These are phyloP conservation scores for Ambispora gerdemannii DNA, from an alignment of 192 early-diverging fungal genomes.

Conservation along the genomic window DNA sequence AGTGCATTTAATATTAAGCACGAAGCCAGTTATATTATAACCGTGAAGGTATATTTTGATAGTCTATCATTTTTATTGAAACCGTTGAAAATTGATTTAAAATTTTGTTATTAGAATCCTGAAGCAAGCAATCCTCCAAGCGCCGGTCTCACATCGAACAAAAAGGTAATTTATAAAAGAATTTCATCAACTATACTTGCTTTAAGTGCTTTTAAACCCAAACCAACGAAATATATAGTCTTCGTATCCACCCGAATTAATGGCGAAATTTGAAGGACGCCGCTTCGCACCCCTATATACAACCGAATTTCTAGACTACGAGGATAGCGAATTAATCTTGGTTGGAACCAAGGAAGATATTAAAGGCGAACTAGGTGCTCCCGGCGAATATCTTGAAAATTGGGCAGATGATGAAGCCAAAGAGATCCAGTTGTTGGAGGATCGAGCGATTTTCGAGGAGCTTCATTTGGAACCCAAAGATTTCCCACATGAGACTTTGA, in stretches of 20 bases:
- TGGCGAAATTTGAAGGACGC: constrained; percentile 29
- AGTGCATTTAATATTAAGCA: constrained; percentile 43
- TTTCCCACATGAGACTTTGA: constrained; percentile 32
- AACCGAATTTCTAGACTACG: constrained; percentile 36
- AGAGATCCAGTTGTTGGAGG: constrained; percentile 28
- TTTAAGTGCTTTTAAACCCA: too few species aligned
- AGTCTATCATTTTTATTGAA: neutral
- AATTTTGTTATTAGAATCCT: constrained; percentile 23
- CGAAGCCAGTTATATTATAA: constrained; percentile 41
- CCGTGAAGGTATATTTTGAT: constrained; percentile 34
- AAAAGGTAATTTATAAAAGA: too few species aligned
- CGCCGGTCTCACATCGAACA: constrained; percentile 21
- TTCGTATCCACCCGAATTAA: constrained; percentile 26
- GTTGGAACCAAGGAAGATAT: constrained; percentile 43
- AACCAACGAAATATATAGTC: too few species aligned
- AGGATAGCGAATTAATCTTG: constrained; percentile 37
- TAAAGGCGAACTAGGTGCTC: constrained; percentile 35
- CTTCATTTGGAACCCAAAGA: constrained; percentile 28
- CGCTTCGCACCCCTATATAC: constrained; percentile 37
- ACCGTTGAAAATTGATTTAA: too few species aligned
- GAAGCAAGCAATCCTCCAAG: constrained; percentile 23
- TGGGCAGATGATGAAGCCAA: constrained; percentile 38
- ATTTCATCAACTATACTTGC: too few species aligned
- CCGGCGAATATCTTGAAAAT: constrained; percentile 34
- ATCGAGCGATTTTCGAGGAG: constrained; percentile 39